Evolutionary conservation across 148 eudicot species (phyloP), one percentile per base, ranked within the genome.

Genomic region (Amaranthus palmeri): DNA sequence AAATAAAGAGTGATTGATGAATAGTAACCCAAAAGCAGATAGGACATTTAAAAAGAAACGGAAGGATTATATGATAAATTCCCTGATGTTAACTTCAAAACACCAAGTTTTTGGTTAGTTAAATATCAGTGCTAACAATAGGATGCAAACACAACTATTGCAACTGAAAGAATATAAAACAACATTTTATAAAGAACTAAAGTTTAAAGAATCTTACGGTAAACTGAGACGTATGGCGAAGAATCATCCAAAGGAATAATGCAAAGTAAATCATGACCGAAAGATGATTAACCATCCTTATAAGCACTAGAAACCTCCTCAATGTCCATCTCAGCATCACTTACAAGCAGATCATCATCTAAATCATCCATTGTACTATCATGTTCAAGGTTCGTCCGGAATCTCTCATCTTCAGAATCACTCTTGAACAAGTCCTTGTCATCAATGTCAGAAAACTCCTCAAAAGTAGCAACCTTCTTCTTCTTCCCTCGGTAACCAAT

Each of bases 271-370:
- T 4, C 6, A 80, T 60, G n/a, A 76, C 80, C 84, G 72, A 63
- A 75, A 54, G 47, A 73, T 64, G 47, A 54, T 77, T 72, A 83
- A 25, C 45, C 76, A 51, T 86, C 85, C 68, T 83, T 78, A 78
- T 90, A 88, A 64, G 85, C 92, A 40, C 74, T 73, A 69, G 55
- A 77, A 79, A 93, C 76, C 75, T 90, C 98, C 11, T 78, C 89
- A 70, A 93, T 68, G 69, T 90, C 98, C 96, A 93, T 90, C 81
- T 88, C 98, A 73, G 85, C 82, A 49, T 78, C 85, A 59, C 80
- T 79, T 3, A 57, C n/a, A 57, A 73, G 56, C 46, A 69, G 72
- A 70, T 47, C 85, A 73, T 76, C 87, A 58, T 83, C 85, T 49
- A 85, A 77, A 68, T 72, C 75, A 67, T 56, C 65, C 54, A 80